Evolutionary conservation across 768 basidiomycete genomes (phyloP), one percentile per base, ranked within the genome.

Genomic region (Leccinellum luteum): DNA sequence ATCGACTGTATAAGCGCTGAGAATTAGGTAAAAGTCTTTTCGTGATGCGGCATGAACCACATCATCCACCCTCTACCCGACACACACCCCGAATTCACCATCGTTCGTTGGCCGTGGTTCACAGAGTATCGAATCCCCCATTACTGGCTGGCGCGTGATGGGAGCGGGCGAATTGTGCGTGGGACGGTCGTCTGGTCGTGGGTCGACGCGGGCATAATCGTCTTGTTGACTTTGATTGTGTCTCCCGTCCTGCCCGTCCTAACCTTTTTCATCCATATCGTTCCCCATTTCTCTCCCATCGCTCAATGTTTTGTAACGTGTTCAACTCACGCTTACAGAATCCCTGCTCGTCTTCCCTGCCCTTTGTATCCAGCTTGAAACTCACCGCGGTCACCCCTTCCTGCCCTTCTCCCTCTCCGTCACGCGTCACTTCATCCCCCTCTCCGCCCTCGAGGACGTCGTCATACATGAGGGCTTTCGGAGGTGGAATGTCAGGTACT

Each of bases 71-170:
- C 38, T 12, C n/a, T 41, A 41, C 38, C 38, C n/a, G 38, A 41
- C n/a, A 41, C 38, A 41, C 38, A 41, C 38, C 4, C 38, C 38
- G 38, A 41, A 19, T 41, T 41, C 10, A 41, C 38, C n/a, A n/a
- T 41, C 10, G 38, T 41, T 19, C 38, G 0, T 10, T 41, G 38
- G 38, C 10, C n/a, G 9, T n/a, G 38, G 4, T 41, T 41, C 66
- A 9, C n/a, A 38, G 38, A 38, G 9, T 38, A 85, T 58, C 77
- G 82, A 51, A 75, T 89, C 25, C 81, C 84, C 57, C 80, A 84
- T 56, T 77, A 76, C 77, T 78, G 70, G 14, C 59, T 81, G 28
- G 73, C 74, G 38, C 78, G 76, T 28, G 72, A 79, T 64, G 79
- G 78, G 1, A 76, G 68, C 53, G 67, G 74, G 14, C 68, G 57